Base-by-base conservation (phyloP, 306 rosid species). In the Cucurbita argyrosperma region DNA sequence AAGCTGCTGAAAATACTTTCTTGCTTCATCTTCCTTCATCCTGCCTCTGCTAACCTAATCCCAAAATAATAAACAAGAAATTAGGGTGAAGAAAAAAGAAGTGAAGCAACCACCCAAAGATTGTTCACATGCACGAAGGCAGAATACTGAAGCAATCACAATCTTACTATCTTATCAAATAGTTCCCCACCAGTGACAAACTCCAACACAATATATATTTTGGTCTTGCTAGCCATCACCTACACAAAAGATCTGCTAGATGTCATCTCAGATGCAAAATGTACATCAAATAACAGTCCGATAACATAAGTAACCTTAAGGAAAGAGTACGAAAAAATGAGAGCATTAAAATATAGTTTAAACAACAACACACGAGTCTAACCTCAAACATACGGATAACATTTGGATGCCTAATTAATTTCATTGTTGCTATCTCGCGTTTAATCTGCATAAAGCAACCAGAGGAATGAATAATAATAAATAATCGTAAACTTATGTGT, bases 181-280 rank as follows among this genome's bases (percentile, higher is more conserved):
- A 94, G 82, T 79, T 94, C 98, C 71, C 98, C 98, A 55, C 98
- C 98, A 8, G 96, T 94, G 74, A 94, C 96, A 71, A 89, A 83
- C 81, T 94, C 97, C 90, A 90, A 57, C 49, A 94, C 98, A 55
- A 90, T 94, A 80, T 90, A 94, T 80, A 94, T 90, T 80, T 90
- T 94, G 38, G 96, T 81, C 85, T 73, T 94, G 95, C 96, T 94
- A 74, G 97, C 98, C 94, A 90, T 94, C 70, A 90, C 97, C 98
- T 94, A 76, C 82, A 82, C 72, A 54, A 82, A 52, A 73, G 76
- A 82, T 75, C 74, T 77, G 77, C 76, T 49, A 7, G 55, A 81
- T 79, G 76, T 75, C 78, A 62, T 77, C 78, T 69, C 15, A n/a
- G 38, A 78, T 78, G 40, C 74, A 73, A 68, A 75, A 72, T 50